Evolutionary conservation across 208 protist species (phyloP), one percentile per base, ranked within the genome.

Genomic region (Strigomonas culicis): DNA sequence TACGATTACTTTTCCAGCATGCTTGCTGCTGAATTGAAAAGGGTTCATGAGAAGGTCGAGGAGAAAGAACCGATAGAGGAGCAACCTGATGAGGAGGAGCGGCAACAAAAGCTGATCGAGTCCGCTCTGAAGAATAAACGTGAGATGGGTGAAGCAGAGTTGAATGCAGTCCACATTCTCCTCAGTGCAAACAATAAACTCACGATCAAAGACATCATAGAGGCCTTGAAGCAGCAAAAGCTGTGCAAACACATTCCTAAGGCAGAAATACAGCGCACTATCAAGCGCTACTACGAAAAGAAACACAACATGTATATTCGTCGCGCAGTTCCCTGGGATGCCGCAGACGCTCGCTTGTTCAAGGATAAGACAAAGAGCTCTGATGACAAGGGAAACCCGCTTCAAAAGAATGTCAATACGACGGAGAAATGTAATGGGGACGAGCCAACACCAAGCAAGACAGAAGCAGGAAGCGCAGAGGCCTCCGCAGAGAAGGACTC

Each of bases 221-320:
- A 78, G 4, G 68, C 73, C 0, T 56, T 95, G 4, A 67, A 61
- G 36, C 47, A 79, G 32, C 83, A 90, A 63, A 74, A 86, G 36
- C 69, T 83, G 44, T 95, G 85, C 55, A 58, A 75, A 8, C 84
- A 84, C 10, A 86, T 95, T 17, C 63, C 86, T 13, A 65, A 72
- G 28, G 80, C 80, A 0, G 85, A 92, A 70, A 79, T 92, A 25
- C 59, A 58, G 36, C 74, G 89, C 11, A 87, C 83, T 4, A 69
- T 95, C 59, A 85, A 80, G 44, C 83, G 89, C 13, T 88, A 81
- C 64, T 95, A 92, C 68, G 86, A 93, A 32, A 65, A 77, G 4
- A 75, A 74, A 17, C 86, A 87, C 49, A 74, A 79, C 15, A 78
- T 70, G 19, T 63, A 92, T 15, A 62, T 91, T 13, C 78, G 72